These are phyloP conservation scores for Aspergillaceae sp. DNA, from an alignment of 2,329 filamentous ascomycete species.

Conservation along the genomic window DNA sequence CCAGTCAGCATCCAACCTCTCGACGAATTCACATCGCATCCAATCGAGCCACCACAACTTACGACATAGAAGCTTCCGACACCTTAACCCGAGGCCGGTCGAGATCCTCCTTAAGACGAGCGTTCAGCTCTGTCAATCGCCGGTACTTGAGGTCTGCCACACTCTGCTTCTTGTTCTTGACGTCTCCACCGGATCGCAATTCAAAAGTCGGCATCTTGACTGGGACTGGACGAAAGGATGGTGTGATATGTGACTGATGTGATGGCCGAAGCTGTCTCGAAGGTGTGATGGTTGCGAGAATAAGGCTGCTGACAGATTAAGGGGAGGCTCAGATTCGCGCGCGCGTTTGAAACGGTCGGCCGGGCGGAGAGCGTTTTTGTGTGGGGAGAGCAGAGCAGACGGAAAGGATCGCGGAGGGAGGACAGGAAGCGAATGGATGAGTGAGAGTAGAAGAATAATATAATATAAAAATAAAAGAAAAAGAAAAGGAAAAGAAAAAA, in stretches of 20 bases:
- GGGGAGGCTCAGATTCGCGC: background rate
- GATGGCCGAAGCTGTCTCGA: background rate
- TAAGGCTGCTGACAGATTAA: background rate
- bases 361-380: conserved; percentile 2
- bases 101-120: conserved; percentile 87
- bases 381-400: conserved; percentile 1
- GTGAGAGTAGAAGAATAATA: conserved; percentile 9
- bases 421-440: conserved; percentile 4
- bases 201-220: conserved; percentile 55
- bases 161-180: conserved; percentile 92
- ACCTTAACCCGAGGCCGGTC: conserved; percentile 93
- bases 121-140: conserved; percentile 92
- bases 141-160: conserved; percentile 98
- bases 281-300: background rate
- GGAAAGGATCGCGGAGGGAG: background rate
- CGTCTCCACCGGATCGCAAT: conserved; percentile 55
- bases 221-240: background rate
- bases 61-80: conserved; percentile 85
- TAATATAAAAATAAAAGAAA: conserved; percentile 7
- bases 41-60: conserved; percentile 25
- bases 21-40: background rate
- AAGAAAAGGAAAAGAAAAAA: conserved; percentile 8
- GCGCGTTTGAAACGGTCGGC: conserved; percentile 7
- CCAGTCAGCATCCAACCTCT: background rate
- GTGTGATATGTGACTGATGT: background rate